Percentiles rank a stretch among this genome's conserved stretches.
These are phyloP conservation scores for Sapria himalayana DNA, from an alignment of 345 rosid species.

Conservation along the genomic window DNA sequence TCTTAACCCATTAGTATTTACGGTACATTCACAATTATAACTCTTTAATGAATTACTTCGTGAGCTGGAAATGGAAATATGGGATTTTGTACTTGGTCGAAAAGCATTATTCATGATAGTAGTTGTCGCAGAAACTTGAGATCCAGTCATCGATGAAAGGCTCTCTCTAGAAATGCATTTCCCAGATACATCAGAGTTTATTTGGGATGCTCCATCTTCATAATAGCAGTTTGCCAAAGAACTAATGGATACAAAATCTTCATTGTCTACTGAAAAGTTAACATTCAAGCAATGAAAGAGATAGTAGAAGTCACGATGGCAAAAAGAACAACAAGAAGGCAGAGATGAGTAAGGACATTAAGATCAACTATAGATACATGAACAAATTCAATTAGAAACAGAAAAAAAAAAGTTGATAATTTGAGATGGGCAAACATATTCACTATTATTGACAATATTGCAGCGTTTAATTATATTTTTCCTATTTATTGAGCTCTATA, in stretches of 20 bases:
- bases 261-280: constrained; percentile 24
- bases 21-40: constrained; percentile 17
- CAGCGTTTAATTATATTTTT: too few relatives aligned
- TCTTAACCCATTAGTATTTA: constrained; percentile 19
- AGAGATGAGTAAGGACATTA: too few relatives aligned
- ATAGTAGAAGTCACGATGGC: neutral
- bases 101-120: constrained; percentile 20
- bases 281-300: neutral
- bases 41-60: constrained; percentile 26
- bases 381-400: too few relatives aligned
- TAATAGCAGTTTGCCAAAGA: constrained; percentile 21
- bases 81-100: constrained; percentile 19
- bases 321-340: too few relatives aligned
- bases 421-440: too few relatives aligned
- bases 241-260: constrained; percentile 24
- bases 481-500: too few relatives aligned
- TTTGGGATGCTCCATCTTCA: constrained; percentile 16
- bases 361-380: too few relatives aligned
- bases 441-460: too few relatives aligned
- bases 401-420: too few relatives aligned
- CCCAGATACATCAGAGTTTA: constrained; percentile 23
- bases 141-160: too few relatives aligned
- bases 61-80: constrained; percentile 30
- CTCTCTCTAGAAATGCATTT: too few relatives aligned
- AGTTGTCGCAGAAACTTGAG: too few relatives aligned